These are phyloP conservation scores for Cystobasidium pallidum DNA, from an alignment of 1,284 basidiomycete species.

Conservation along the genomic window DNA sequence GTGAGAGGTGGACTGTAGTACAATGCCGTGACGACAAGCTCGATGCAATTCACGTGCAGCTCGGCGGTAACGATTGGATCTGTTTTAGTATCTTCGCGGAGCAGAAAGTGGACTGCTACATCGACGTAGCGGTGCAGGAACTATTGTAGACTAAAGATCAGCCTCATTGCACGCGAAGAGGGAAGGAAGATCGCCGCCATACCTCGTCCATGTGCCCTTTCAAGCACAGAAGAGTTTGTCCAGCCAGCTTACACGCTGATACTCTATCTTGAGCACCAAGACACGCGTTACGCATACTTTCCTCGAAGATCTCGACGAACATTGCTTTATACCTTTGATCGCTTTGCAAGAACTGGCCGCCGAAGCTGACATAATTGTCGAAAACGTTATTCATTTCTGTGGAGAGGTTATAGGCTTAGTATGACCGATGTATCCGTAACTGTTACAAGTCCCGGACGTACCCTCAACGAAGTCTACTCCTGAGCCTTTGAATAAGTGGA, in stretches of 20 bases:
- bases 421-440: background rate
- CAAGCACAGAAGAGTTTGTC: constrained; percentile 78
- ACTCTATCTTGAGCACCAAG: constrained; percentile 81
- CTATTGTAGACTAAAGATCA: constrained; percentile 51
- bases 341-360: constrained; percentile 72
- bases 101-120: constrained; percentile 64
- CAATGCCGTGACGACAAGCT: constrained; percentile 81
- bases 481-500: constrained; percentile 79
- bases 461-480: constrained; percentile 85
- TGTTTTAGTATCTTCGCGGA: constrained; percentile 56
- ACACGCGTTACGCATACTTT: constrained; percentile 69
- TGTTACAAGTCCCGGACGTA: constrained; percentile 52
- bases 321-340: constrained; percentile 77
- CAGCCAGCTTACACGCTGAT: constrained; percentile 82
- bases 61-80: constrained; percentile 64
- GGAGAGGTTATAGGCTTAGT: background rate
- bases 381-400: constrained; percentile 84
- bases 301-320: constrained; percentile 81
- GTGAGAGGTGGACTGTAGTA: constrained; percentile 81
- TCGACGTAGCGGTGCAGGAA: constrained; percentile 65
- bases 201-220: constrained; percentile 77
- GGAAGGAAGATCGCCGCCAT: constrained; percentile 49
- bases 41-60: constrained; percentile 74
- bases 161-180: background rate
- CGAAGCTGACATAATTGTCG: constrained; percentile 88